These are phyloP conservation scores for Trichopus zeylanicus DNA, from an alignment of 116 monocot species.

Conservation along the genomic window DNA sequence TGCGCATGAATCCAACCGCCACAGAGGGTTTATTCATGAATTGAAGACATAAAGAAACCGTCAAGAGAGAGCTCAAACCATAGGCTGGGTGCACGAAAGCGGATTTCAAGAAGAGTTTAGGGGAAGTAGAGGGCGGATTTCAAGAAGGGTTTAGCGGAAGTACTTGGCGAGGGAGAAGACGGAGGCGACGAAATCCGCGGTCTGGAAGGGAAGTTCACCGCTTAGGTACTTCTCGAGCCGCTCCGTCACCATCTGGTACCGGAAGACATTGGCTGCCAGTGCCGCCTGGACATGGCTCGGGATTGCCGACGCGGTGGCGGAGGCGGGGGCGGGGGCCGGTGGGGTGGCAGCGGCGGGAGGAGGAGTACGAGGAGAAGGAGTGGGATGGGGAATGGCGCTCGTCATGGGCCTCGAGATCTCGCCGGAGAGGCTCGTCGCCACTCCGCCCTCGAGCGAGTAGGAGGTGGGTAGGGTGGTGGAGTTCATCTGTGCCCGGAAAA, in stretches of 20 bases:
- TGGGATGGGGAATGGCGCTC: not conserved
- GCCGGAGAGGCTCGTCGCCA: too few species aligned
- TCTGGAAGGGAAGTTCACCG: not conserved
- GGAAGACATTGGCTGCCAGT: not conserved
- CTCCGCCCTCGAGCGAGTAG: too few species aligned
- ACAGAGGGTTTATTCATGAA: too few species aligned
- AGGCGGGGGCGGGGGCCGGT: not conserved
- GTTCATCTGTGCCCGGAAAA: too few species aligned
- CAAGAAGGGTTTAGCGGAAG: not conserved
- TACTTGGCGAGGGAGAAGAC: slow-evolving; percentile 6
- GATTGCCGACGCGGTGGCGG: not conserved
- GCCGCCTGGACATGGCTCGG: not conserved
- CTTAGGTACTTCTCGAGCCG: not conserved
- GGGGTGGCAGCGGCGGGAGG: not conserved
- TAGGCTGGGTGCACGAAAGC: too few species aligned
- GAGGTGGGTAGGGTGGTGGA: too few species aligned
- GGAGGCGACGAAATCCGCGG: not conserved
- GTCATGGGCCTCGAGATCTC: not conserved
- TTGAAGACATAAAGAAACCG: slow-evolving; percentile 1
- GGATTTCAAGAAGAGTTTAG: not conserved
- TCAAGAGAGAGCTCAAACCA: not conserved
- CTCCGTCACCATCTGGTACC: not conserved
- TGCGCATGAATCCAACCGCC: too few species aligned
- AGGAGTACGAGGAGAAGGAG: not conserved
- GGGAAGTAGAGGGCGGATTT: not conserved